Conservation (phyloP, 352 stramenopile species). For the Phytophthora tentaculata region DNA sequence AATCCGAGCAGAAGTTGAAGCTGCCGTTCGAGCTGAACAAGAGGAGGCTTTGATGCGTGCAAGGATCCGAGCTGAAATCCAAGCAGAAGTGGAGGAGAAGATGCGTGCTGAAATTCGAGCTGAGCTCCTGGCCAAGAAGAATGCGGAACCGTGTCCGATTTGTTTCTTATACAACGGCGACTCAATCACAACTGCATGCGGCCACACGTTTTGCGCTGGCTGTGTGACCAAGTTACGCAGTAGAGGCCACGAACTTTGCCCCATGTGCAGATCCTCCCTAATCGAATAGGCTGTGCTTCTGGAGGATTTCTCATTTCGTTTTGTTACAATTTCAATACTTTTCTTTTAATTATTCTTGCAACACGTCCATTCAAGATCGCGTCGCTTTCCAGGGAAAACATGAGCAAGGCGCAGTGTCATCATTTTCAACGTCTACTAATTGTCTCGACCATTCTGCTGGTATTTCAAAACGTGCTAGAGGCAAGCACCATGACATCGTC, state of each 20-base stretch:
- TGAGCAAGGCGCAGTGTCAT: no score
- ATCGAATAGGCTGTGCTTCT: conserved; percentile 1
- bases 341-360: no score
- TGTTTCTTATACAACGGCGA: conserved; percentile 14
- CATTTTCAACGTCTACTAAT: no score
- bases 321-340: background rate
- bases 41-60: conserved; percentile 12
- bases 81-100: conserved; percentile 25
- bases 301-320: background rate
- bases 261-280: conserved; percentile 19
- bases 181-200: conserved; percentile 13
- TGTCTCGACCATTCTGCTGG: no score
- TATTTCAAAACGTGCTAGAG: background rate
- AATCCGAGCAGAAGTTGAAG: conserved; percentile 24
- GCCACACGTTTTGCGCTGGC: conserved; percentile 19
- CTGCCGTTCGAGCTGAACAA: conserved; percentile 17
- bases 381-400: no score
- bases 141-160: conserved; percentile 17
- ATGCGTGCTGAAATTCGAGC: conserved; percentile 23
- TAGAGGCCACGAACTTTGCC: conserved; percentile 11
- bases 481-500: no score
- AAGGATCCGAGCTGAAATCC: conserved; percentile 25
- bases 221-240: conserved; percentile 15
- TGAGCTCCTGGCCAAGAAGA: conserved; percentile 19
- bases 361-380: no score